Evolutionary conservation across 2,329 filamentous ascomycete genomes (phyloP).

Genomic region (Colletotrichum falcatum): DNA sequence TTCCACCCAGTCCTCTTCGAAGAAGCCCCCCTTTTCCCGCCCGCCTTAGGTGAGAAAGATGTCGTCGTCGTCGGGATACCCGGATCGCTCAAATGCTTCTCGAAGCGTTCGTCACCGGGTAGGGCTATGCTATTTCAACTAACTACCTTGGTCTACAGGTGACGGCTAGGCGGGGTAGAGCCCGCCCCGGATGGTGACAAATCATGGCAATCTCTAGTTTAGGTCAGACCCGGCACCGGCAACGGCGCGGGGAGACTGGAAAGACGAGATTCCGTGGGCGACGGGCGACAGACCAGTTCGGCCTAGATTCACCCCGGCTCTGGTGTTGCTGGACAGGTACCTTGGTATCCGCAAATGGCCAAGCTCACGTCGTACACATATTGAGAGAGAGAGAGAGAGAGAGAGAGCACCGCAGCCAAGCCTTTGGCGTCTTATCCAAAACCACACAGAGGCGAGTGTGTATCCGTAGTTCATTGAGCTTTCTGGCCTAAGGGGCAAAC

Average conservation of each 20-base stretch:
- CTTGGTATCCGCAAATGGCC: slow-evolving; percentile 5
- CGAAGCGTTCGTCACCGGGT: slow-evolving; percentile 8
- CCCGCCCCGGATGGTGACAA: slow-evolving; percentile 6
- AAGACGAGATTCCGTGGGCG: slow-evolving; percentile 19
- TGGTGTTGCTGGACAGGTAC: too few relatives aligned
- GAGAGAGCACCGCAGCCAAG: slow-evolving; percentile 3
- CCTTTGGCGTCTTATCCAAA: slow-evolving; percentile 3
- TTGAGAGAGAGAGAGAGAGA: not conserved
- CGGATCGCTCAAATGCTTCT: slow-evolving; percentile 13
- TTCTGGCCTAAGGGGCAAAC: not conserved
- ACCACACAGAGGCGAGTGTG: not conserved
- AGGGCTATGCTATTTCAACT: slow-evolving; percentile 16
- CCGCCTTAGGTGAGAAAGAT: slow-evolving; percentile 11
- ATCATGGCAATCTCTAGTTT: slow-evolving; percentile 3
- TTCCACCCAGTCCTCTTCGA: slow-evolving; percentile 7
- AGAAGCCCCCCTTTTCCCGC: not conserved
- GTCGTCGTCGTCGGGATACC: not conserved
- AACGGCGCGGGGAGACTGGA: slow-evolving; percentile 10
- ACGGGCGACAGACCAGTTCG: slow-evolving; percentile 6
- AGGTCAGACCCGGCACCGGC: slow-evolving; percentile 19
- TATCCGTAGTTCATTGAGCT: not conserved
- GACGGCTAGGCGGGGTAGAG: slow-evolving; percentile 2
- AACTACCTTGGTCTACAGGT: not conserved
- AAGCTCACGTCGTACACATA: not conserved
- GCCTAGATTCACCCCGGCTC: slow-evolving; percentile 11